phyloP scores from a whole-genome alignment of 1,139 yeast species.

The Blastobotrys capitulatus region DNA sequence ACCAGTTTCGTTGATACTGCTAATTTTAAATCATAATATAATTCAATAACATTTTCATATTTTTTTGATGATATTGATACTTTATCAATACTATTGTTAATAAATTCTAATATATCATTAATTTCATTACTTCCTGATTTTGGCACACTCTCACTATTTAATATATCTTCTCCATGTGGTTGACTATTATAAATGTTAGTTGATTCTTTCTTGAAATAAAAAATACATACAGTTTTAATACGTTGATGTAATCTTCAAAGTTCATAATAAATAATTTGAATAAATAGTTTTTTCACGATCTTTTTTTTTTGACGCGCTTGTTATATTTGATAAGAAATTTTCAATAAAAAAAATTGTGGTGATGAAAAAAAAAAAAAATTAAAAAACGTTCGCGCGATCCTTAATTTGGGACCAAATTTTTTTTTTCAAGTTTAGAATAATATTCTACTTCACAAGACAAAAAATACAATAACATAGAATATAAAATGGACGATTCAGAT shows the following conservation, averaged over 20 bases:
- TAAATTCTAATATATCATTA: background rate
- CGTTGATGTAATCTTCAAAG: conserved; percentile 11
- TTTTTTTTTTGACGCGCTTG: too few species aligned
- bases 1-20: conserved; percentile 51
- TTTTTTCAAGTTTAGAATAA: too few species aligned
- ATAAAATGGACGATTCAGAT: conserved; percentile 34
- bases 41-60: conserved; percentile 5
- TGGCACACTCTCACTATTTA: background rate
- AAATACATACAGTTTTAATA: conserved; percentile 10
- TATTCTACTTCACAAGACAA: too few species aligned
- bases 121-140: background rate
- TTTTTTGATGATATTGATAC: conserved; percentile 16
- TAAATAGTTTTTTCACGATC: too few species aligned
- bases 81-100: conserved; percentile 4
- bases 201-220: background rate
- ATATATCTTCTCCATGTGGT: conserved; percentile 8
- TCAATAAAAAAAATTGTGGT: too few species aligned
- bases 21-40: conserved; percentile 71
- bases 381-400: too few species aligned
- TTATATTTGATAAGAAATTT: too few species aligned
- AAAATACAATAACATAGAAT: background rate
- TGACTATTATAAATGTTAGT: conserved; percentile 12
- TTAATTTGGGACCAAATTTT: too few species aligned
- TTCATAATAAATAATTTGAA: too few species aligned
- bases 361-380: too few species aligned